Conservation (phyloP, 1,139 yeast genomes). For the Yamadazyma trypodendri region DNA sequence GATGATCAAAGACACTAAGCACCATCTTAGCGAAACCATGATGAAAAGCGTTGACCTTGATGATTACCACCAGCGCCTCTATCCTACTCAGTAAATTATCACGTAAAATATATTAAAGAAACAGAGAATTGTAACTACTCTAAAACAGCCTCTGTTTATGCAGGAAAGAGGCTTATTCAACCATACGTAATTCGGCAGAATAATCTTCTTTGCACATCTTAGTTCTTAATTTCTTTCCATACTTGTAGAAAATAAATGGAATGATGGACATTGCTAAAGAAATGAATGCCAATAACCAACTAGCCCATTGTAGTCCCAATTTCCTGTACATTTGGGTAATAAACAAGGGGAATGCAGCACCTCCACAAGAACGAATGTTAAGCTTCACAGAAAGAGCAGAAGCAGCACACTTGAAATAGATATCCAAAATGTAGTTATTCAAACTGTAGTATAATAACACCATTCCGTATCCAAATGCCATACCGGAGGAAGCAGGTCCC, state of each 20-base stretch:
- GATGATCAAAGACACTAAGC: constrained; percentile 43
- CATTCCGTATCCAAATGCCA: constrained; percentile 91
- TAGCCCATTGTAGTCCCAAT: constrained; percentile 80
- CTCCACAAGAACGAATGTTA: constrained; percentile 82
- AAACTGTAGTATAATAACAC: constrained; percentile 82
- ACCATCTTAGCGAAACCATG: constrained; percentile 27
- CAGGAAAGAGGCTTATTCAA: too few relatives aligned
- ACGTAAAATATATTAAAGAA: too few relatives aligned
- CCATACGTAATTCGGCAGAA: constrained; percentile 20
- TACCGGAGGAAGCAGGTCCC: constrained; percentile 89
- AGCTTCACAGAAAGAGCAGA: constrained; percentile 89
- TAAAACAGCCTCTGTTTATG: too few relatives aligned
- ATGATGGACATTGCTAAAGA: constrained; percentile 80
- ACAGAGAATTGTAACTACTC: too few relatives aligned
- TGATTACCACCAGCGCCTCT: constrained; percentile 10
- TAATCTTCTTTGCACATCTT: constrained; percentile 69
- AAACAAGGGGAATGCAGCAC: constrained; percentile 90
- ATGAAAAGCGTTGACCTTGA: neutral
- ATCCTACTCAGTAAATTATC: neutral
- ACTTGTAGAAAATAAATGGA: constrained; percentile 75
- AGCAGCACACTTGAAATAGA: constrained; percentile 86
- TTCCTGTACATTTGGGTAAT: constrained; percentile 77
- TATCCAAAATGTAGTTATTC: constrained; percentile 86
- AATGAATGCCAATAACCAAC: constrained; percentile 79
- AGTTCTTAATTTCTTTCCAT: constrained; percentile 63